Base-by-base conservation (phyloP, 2,329 filamentous ascomycete species). In the Venturia nashicola region DNA sequence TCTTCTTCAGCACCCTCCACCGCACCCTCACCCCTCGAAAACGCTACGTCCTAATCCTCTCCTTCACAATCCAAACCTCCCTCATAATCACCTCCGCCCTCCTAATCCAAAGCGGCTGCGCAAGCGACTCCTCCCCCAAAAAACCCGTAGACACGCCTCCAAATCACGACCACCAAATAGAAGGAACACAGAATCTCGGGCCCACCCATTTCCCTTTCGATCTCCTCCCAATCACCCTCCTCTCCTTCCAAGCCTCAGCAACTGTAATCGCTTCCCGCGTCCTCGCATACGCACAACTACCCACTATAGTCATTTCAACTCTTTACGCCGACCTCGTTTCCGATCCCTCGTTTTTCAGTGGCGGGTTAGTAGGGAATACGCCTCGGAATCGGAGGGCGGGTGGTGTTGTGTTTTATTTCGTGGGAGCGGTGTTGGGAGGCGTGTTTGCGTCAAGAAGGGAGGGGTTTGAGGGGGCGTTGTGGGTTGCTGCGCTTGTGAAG, bases 301-400 rank as follows among this genome's bases (percentile, higher is more conserved):
- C 90, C 0, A 91, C 87, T 71, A 86, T 90, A 66, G 62, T 64
- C n/a, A 20, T 64, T 4, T 60, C 61, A 32, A 12, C 16, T 6
- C n/a, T 63, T 3, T 93, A 92, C 76, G 91, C 88, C 71, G 90
- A 93, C 72, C 71, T 93, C 23, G 90, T 90, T 68, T 88, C 86
- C 1, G 88, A 91, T 69, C 75, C 79, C 11, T 76, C 78, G 9
- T 66, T 85, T n/a, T 72, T 83, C n/a, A 40, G 27, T 5, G 72
- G 72, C 0, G 59, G 59, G 16, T 66, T 76, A 1, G 65, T 72
- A 14, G 69, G 72, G 1, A 81, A 84, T 64, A 72, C 77, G 0
- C 82, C 85, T 70, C 74, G 83, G 60, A 83, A 84, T 70, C 75
- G 81, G 61, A 75, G 83, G 57, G 70, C 76, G 0, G 77, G 75